A percentile compares a stretch with the other conserved stretches of the same genome.
Conservation (phyloP, 768 basidiomycete genomes). For the Boletus reticuloceps region DNA sequence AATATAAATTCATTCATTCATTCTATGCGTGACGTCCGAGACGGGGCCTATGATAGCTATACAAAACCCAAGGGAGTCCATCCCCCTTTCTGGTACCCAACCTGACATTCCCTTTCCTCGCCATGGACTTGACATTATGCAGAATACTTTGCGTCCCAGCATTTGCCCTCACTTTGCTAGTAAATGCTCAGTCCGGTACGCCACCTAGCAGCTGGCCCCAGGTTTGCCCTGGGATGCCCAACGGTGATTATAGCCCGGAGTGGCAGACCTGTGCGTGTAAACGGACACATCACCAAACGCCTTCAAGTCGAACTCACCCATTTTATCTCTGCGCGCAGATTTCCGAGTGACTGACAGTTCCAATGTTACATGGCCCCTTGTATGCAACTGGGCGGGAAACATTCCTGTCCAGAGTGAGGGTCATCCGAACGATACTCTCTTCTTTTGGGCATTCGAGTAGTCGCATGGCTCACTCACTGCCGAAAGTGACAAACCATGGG, state of each 20-base stretch:
- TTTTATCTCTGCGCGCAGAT: constrained; percentile 35
- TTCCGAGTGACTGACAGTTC: constrained; percentile 56
- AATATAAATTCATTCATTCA: too few species aligned
- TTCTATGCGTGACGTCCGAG: too few species aligned
- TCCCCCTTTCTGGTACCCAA: neutral
- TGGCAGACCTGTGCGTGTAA: too few species aligned
- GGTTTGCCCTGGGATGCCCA: constrained; percentile 42
- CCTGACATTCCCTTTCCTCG: neutral
- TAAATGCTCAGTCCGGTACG: constrained; percentile 21
- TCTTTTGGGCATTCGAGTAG: constrained; percentile 65
- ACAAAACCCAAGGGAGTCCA: too few species aligned
- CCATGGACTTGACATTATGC: constrained; percentile 22
- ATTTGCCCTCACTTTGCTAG: constrained; percentile 5
- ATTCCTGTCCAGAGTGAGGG: constrained; percentile 55
- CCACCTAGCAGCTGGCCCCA: constrained; percentile 38
- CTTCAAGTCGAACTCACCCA: neutral
- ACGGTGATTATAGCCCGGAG: constrained; percentile 46
- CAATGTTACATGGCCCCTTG: constrained; percentile 54
- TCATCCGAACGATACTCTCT: constrained; percentile 65
- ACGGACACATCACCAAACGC: constrained; percentile 16
- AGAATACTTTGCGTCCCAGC: constrained; percentile 1
- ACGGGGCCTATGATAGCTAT: too few species aligned
- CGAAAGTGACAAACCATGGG: constrained; percentile 52
- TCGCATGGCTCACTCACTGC: constrained; percentile 53
- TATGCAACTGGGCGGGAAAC: constrained; percentile 62